Percentiles rank a stretch among this genome's conserved stretches.
These are phyloP conservation scores for Arthrobotrys musiformis DNA, from an alignment of 2,329 filamentous ascomycete species.

Conservation along the genomic window DNA sequence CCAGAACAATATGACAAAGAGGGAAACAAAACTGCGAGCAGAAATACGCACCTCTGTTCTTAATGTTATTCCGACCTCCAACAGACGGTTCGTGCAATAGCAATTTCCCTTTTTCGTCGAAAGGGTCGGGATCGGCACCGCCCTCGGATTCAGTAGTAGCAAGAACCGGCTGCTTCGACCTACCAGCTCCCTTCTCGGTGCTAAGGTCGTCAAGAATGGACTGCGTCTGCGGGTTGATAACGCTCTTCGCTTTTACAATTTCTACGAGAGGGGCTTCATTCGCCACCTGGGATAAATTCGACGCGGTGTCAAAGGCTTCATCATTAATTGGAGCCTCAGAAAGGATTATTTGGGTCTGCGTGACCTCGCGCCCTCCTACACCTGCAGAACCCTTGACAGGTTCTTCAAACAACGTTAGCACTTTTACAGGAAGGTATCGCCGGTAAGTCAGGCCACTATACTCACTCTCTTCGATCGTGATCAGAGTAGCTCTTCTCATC, in stretches of 20 bases:
- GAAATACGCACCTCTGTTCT: neutral
- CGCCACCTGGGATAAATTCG: neutral
- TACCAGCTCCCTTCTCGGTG: neutral
- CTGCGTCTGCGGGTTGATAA: neutral
- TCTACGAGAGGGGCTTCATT: neutral
- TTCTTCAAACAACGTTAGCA: neutral
- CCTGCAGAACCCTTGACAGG: too few relatives aligned
- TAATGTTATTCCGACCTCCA: neutral
- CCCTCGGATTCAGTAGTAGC: neutral
- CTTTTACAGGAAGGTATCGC: neutral
- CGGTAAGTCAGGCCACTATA: neutral
- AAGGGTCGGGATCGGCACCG: neutral
- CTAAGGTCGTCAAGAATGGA: conserved; percentile 9
- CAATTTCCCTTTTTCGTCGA: neutral
- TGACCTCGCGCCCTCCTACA: neutral
- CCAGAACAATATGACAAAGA: neutral
- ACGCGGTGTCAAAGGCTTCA: neutral
- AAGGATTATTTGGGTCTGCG: neutral
- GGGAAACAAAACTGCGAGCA: neutral
- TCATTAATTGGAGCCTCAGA: neutral
- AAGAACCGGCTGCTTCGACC: neutral
- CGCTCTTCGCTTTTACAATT: neutral
- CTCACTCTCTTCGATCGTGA: neutral
- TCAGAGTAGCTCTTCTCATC: neutral
- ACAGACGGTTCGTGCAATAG: neutral